phyloP scores from a whole-genome alignment of 352 stramenopile genomes.

The Phytophthora foliorum region DNA sequence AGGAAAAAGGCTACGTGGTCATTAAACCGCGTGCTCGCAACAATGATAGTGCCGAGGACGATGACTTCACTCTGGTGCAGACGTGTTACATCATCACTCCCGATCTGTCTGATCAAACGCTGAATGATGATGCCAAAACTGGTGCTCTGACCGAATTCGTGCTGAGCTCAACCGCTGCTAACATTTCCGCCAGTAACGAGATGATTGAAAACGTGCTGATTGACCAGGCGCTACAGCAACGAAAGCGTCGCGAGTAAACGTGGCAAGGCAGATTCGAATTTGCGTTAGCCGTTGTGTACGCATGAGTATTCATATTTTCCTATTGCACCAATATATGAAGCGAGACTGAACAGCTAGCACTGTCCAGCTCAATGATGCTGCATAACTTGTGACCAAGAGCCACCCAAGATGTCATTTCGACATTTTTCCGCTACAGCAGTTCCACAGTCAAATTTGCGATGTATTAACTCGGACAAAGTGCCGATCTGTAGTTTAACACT shows the following conservation, averaged over 20 bases:
- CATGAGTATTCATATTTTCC: not conserved
- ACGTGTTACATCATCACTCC: slow-evolving; percentile 53
- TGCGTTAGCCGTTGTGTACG: not conserved
- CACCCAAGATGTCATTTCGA: too few species aligned
- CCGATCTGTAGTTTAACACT: not conserved
- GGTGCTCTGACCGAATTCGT: slow-evolving; percentile 47
- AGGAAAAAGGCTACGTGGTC: slow-evolving; percentile 48
- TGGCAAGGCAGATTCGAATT: not conserved
- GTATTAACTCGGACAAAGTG: too few species aligned
- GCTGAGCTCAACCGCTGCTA: slow-evolving; percentile 38
- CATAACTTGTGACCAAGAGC: too few species aligned
- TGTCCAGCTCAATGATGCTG: too few species aligned
- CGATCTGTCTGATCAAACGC: slow-evolving; percentile 38
- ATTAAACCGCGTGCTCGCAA: slow-evolving; percentile 34
- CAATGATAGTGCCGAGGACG: slow-evolving; percentile 16
- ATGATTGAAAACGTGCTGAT: slow-evolving; percentile 50
- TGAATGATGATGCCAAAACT: slow-evolving; percentile 39
- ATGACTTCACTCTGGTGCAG: slow-evolving; percentile 45
- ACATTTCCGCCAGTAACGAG: slow-evolving; percentile 44
- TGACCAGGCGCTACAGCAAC: slow-evolving; percentile 38
- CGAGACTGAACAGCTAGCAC: too few species aligned
- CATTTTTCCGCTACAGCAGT: too few species aligned
- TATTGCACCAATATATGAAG: not conserved
- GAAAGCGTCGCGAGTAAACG: slow-evolving; percentile 9
- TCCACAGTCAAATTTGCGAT: too few species aligned